These are phyloP conservation scores for Hura crepitans DNA, from an alignment of 441 rosid genomes.

Conservation along the genomic window DNA sequence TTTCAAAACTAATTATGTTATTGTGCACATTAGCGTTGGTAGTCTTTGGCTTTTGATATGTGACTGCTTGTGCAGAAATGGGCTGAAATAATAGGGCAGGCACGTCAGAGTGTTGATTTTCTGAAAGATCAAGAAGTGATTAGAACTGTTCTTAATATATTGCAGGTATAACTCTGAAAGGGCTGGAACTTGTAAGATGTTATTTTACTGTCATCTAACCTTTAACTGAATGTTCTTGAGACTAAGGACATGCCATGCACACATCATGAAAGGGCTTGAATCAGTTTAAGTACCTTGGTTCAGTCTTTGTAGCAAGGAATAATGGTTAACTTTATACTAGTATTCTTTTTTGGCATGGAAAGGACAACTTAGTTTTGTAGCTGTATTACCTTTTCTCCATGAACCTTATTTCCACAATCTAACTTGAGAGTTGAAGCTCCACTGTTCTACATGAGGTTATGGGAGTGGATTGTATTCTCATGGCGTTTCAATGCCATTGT, in stretches of 20 bases:
- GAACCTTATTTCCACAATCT: background rate
- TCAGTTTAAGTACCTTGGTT: background rate
- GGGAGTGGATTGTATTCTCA: background rate
- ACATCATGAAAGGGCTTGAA: background rate
- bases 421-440: background rate
- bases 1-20: background rate
- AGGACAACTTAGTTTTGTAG: background rate
- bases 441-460: background rate
- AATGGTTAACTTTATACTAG: background rate
- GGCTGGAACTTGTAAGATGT: background rate
- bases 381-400: background rate
- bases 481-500: background rate
- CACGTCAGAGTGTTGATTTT: conserved; percentile 95
- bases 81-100: conserved; percentile 93
- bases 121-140: conserved; percentile 93
- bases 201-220: background rate
- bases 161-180: conserved; percentile 53
- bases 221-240: background rate
- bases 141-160: conserved; percentile 84
- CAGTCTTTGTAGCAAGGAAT: background rate
- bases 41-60: conserved; percentile 10
- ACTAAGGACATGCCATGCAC: background rate
- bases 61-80: conserved; percentile 69
- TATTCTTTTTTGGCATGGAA: too few species aligned
- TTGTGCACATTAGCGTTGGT: background rate